These are phyloP conservation scores for Populus nigra DNA, from an alignment of 345 rosid species.

Conservation along the genomic window DNA sequence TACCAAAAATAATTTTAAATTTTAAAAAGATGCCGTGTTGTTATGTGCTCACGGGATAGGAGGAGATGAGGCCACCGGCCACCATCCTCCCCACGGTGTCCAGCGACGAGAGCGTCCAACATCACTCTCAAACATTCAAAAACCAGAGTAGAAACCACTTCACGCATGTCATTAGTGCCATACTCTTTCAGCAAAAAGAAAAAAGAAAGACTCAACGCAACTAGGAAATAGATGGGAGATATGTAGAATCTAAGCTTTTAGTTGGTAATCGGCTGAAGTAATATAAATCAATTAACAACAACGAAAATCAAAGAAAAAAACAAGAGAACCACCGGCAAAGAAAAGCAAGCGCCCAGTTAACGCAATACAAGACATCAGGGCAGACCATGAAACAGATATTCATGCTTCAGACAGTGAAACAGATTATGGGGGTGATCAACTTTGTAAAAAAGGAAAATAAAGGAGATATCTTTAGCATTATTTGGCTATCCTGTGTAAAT, in stretches of 20 bases:
- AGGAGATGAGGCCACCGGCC: no score
- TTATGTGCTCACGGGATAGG: no score
- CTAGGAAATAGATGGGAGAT: neutral
- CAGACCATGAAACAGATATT: neutral
- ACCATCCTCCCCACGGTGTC: no score
- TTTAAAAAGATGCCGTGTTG: no score
- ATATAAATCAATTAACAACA: neutral
- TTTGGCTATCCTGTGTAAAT: conserved; percentile 22
- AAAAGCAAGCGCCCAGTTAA: neutral
- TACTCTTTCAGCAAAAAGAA: neutral
- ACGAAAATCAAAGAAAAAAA: neutral
- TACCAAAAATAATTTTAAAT: no score
- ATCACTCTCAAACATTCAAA: neutral
- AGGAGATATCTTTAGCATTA: no score
- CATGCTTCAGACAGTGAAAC: no score
- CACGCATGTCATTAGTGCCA: neutral
- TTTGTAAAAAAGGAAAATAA: neutral
- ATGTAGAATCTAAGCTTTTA: neutral
- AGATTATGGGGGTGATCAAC: no score
- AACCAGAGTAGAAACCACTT: neutral
- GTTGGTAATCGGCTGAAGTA: neutral
- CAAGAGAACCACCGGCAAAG: neutral
- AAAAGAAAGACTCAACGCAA: neutral
- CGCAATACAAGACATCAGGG: neutral
- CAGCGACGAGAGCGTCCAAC: no score